Base-by-base conservation (phyloP, 257 asterid species). In the Ajuga chamaepitys region DNA sequence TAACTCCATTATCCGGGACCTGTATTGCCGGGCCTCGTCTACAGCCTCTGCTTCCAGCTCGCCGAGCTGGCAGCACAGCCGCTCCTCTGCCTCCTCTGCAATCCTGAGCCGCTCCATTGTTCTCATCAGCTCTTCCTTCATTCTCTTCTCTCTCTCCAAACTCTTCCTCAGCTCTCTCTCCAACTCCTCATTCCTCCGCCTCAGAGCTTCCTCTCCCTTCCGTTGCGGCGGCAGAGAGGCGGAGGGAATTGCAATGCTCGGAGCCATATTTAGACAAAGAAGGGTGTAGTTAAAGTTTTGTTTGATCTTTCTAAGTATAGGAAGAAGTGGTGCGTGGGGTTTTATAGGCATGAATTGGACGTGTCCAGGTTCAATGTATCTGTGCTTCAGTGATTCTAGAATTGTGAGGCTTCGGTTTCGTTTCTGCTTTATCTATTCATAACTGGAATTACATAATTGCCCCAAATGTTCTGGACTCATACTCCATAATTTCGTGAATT, bases 71-170 rank as follows among this genome's bases (percentile, higher is more conserved):
- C 77, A 76, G 74, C 95, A 85, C 7, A 90, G 88, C 7, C 86
- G 81, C 82, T 90, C 97, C 86, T 90, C 95, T 26, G 92, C 97
- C 67, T 90, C 97, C 70, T 90, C 95, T 60, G 88, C 92, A 71
- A 87, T 90, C 32, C 79, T 79, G 77, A 90, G 68, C 74, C 92
- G 78, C 70, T 48, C 68, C 76, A 67, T 32, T n/a, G 66, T 62
- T 16, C 78, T 73, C 25, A 42, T 66, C 65, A 87, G 28, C 44
- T 90, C 92, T 66, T 56, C 50, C 75, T 48, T 81, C 92, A 76
- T 74, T 18, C 25, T 74, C 74, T 81, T 95, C 67, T 87, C 97
- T 14, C 95, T 81, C 71, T 78, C 92, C 22, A 60, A 35, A 40
- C 90, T 85, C 40, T 46, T 74, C 74, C 37, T 76, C 76, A 87